These are phyloP conservation scores for Ensete ventricosum DNA, from an alignment of 176 grass and related monocot genomes.

Conservation along the genomic window DNA sequence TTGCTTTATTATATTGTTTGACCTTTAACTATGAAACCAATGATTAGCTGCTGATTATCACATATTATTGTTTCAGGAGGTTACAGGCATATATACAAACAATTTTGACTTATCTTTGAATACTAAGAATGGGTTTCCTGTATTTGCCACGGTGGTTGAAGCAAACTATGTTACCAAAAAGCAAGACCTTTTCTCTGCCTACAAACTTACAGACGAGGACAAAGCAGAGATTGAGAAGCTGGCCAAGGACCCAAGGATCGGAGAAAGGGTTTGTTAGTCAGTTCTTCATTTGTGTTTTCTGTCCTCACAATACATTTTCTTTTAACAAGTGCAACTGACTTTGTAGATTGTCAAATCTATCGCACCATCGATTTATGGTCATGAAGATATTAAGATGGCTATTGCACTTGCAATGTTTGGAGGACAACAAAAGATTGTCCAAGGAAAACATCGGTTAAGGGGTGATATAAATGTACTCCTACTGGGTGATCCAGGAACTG, in stretches of 20 bases:
- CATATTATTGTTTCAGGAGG: constrained; percentile 49
- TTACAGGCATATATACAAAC: constrained; percentile 96
- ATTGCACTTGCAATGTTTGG: constrained; percentile 98
- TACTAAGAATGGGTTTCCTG: constrained; percentile 98
- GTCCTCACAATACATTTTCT: constrained; percentile 9
- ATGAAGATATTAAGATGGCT: constrained; percentile 96
- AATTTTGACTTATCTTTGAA: constrained; percentile 98
- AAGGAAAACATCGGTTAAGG: constrained; percentile 86
- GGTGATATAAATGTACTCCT: constrained; percentile 97
- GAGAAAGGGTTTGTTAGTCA: constrained; percentile 72
- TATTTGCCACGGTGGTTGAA: constrained; percentile 92
- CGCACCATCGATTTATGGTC: constrained; percentile 95
- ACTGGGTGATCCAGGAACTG: constrained; percentile 89
- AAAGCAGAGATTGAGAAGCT: constrained; percentile 95
- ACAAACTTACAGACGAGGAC: constrained; percentile 95
- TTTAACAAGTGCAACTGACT: constrained; percentile 1
- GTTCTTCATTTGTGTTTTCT: constrained; percentile 17
- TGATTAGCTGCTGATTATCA: constrained; percentile 10
- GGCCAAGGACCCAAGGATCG: constrained; percentile 87
- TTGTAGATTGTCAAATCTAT: constrained; percentile 91
- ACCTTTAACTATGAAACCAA: constrained; percentile 11
- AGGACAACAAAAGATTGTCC: constrained; percentile 87
- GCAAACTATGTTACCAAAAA: constrained; percentile 95
- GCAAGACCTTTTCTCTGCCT: constrained; percentile 93
- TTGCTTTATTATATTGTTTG: neutral